phyloP scores from a whole-genome alignment of 805 yeast species.

The Komagataella ulmi region DNA sequence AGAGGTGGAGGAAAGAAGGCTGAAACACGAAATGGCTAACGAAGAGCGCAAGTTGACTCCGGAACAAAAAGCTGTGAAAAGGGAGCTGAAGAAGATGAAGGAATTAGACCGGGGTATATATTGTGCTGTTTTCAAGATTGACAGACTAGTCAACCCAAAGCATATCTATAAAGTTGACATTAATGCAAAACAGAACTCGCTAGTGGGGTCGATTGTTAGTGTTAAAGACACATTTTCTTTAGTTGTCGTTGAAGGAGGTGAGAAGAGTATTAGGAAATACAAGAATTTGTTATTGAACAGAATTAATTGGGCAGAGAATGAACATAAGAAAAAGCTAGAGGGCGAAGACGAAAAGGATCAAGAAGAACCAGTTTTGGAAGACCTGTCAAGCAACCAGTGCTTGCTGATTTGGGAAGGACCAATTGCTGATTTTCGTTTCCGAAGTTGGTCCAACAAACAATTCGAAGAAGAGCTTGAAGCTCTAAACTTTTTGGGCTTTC shows the following conservation, averaged over 20 bases:
- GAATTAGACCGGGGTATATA: slow-evolving; percentile 37
- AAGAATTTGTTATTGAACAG: slow-evolving; percentile 46
- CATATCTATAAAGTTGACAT: slow-evolving; percentile 64
- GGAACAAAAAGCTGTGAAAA: slow-evolving; percentile 43
- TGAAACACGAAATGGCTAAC: slow-evolving; percentile 48
- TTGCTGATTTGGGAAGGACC: slow-evolving; percentile 62
- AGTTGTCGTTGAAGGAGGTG: slow-evolving; percentile 67
- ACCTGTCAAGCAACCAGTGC: slow-evolving; percentile 31
- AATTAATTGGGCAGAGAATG: slow-evolving; percentile 56
- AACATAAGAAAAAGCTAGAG: slow-evolving; percentile 15
- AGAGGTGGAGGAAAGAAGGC: slow-evolving; percentile 52
- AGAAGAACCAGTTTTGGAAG: slow-evolving; percentile 12
- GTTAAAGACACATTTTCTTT: slow-evolving; percentile 33
- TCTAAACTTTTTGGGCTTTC: slow-evolving; percentile 29
- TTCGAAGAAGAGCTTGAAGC: slow-evolving; percentile 39
- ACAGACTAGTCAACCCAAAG: slow-evolving; percentile 43
- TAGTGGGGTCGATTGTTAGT: slow-evolving; percentile 50
- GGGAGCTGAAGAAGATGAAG: slow-evolving; percentile 26
- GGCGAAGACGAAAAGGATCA: slow-evolving; percentile 4
- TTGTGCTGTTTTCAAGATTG: slow-evolving; percentile 47
- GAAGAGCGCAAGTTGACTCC: slow-evolving; percentile 44
- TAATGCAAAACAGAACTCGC: slow-evolving; percentile 61
- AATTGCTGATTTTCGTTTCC: slow-evolving; percentile 36
- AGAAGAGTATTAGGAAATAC: slow-evolving; percentile 45
- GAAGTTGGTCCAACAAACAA: slow-evolving; percentile 55